Evolutionary conservation across 305 asterid species (phyloP).

Genomic region (Solanum hybrid): DNA sequence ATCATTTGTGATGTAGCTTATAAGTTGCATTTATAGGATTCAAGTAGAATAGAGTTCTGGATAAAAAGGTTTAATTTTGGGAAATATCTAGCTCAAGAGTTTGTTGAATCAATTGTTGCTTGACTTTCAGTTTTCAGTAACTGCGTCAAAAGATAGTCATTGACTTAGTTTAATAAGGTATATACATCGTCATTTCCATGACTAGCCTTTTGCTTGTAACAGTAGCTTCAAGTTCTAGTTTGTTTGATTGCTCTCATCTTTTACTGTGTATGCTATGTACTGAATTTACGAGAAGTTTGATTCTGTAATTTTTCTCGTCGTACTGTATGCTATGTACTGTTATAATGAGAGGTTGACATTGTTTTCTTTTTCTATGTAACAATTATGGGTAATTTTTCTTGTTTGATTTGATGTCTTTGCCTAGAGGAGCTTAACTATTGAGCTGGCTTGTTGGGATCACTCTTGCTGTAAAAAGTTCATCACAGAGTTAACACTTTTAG

Average conservation of each 20-base stretch:
- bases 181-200: neutral
- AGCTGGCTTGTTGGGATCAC: neutral
- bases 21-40: slow-evolving; percentile 5
- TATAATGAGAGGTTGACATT: neutral
- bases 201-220: neutral
- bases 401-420: neutral
- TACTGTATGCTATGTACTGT: neutral
- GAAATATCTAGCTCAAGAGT: neutral
- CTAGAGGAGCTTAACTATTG: neutral
- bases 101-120: neutral
- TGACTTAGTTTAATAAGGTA: neutral
- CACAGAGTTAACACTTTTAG: neutral
- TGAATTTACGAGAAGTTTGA: neutral
- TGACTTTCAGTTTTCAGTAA: neutral
- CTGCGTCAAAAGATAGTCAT: neutral
- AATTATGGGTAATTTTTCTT: neutral
- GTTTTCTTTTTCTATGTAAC: neutral
- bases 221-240: neutral
- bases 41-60: neutral
- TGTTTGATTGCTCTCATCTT: neutral
- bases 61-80: neutral
- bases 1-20: neutral
- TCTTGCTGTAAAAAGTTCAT: neutral
- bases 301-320: neutral
- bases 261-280: neutral